Percentiles rank a stretch among this genome's conserved stretches.
Conservation (phyloP, 768 basidiomycete genomes). For the Rhizopogon vinicolor region DNA sequence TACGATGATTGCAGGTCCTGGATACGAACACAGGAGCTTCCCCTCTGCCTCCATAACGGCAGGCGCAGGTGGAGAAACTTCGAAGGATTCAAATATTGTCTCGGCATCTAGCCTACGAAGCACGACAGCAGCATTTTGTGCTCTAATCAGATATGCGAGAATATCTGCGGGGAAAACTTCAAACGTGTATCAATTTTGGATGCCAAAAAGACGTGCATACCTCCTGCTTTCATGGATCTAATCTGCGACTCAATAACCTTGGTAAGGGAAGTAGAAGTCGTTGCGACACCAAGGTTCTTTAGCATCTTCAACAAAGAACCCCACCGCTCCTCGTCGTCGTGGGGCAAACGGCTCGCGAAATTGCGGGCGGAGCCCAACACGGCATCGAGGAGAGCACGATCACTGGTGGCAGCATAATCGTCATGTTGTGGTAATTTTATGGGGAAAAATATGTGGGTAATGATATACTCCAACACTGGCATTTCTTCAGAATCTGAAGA, state of each 20-base stretch:
- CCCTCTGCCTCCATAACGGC: slow-evolving; percentile 29
- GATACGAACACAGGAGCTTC: slow-evolving; percentile 35
- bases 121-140: slow-evolving; percentile 42
- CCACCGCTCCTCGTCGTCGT: not conserved
- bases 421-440: not conserved
- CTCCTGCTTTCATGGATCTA: no score
- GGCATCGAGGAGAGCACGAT: slow-evolving; percentile 14
- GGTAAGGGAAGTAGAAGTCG: no score
- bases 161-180: slow-evolving; percentile 19
- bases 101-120: slow-evolving; percentile 16
- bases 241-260: no score
- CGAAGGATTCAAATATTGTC: slow-evolving; percentile 35
- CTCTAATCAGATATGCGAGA: slow-evolving; percentile 29
- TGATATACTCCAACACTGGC: slow-evolving; percentile 3
- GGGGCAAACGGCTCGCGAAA: not conserved
- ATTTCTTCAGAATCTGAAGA: not conserved
- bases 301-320: not conserved
- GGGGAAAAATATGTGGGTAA: slow-evolving; percentile 9
- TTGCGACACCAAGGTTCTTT: not conserved
- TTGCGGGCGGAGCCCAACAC: slow-evolving; percentile 22
- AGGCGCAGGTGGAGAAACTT: slow-evolving; percentile 28
- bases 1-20: slow-evolving; percentile 32
- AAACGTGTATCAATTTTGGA: no score
- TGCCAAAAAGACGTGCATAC: no score
- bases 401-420: no score